Conservation (phyloP, 345 rosid genomes). For the Draba incana region DNA sequence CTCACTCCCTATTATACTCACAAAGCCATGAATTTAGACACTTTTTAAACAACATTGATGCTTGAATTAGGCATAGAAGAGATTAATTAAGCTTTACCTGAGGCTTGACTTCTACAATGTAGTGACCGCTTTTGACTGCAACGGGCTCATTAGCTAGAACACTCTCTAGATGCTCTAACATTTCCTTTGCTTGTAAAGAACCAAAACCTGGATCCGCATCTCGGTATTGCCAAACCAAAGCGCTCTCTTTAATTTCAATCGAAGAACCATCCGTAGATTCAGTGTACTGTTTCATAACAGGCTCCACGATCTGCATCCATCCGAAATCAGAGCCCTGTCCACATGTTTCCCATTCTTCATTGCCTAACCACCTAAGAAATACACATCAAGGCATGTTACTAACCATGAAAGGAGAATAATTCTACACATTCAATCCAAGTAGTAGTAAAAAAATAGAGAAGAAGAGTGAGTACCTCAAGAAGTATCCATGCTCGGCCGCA, state of each 20-base stretch:
- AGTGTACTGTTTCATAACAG: conserved; percentile 47
- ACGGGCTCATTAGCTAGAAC: conserved; percentile 49
- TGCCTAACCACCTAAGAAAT: conserved; percentile 41
- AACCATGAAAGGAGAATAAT: background rate
- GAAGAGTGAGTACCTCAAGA: conserved; percentile 35
- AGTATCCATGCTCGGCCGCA: conserved; percentile 50
- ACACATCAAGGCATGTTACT: conserved; percentile 1
- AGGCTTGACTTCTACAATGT: conserved; percentile 49
- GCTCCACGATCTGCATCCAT: conserved; percentile 51
- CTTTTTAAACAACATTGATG: background rate
- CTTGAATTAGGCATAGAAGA: conserved; percentile 8
- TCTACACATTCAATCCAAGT: conserved; percentile 4
- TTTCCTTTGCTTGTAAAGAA: conserved; percentile 47
- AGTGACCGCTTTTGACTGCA: conserved; percentile 49
- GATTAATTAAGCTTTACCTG: conserved; percentile 30
- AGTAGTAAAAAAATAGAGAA: background rate
- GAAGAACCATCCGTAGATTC: conserved; percentile 49
- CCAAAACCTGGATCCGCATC: conserved; percentile 50
- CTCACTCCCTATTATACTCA: conserved; percentile 43
- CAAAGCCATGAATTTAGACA: conserved; percentile 5
- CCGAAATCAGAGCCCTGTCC: conserved; percentile 48
- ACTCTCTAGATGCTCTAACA: conserved; percentile 49
- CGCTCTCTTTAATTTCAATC: conserved; percentile 46
- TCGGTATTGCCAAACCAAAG: conserved; percentile 49
- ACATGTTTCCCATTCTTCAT: conserved; percentile 49